A percentile compares a stretch with the other conserved stretches of the same genome.
Evolutionary conservation across 805 yeast genomes (phyloP).

Genomic region (Lachancea cidri): DNA sequence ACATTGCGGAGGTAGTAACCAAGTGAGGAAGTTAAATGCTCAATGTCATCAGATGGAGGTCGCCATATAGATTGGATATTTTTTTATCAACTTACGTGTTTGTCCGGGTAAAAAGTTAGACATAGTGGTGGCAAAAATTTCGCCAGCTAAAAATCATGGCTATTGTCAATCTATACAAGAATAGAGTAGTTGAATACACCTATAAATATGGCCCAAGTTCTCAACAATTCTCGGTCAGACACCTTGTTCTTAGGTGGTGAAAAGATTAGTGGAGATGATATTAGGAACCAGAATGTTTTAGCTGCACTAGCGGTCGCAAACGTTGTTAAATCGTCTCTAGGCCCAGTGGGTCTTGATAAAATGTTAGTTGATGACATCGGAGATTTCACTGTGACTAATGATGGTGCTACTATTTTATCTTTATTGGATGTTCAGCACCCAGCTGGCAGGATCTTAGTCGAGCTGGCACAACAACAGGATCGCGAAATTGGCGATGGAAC

Average conservation of each 20-base stretch:
- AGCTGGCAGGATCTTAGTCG: slow-evolving; percentile 95
- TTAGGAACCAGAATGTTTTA: slow-evolving; percentile 90
- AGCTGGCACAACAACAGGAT: slow-evolving; percentile 97
- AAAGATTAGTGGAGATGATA: slow-evolving; percentile 91
- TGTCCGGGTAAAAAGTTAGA: background rate
- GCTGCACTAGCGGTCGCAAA: slow-evolving; percentile 87
- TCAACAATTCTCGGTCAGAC: slow-evolving; percentile 79
- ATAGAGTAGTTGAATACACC: background rate
- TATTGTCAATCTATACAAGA: background rate
- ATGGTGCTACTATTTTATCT: slow-evolving; percentile 93
- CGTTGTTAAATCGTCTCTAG: slow-evolving; percentile 82
- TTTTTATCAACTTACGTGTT: too few relatives aligned
- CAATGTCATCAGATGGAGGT: too few relatives aligned
- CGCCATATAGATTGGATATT: too few relatives aligned
- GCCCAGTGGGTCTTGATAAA: slow-evolving; percentile 97
- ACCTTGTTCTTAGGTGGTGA: slow-evolving; percentile 95
- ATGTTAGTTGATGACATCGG: slow-evolving; percentile 99
- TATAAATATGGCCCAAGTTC: slow-evolving; percentile 51
- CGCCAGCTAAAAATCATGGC: background rate
- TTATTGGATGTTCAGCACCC: slow-evolving; percentile 97
- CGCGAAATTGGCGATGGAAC: slow-evolving; percentile 99
- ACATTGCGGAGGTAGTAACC: too few relatives aligned
- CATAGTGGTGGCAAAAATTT: background rate
- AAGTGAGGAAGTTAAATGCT: too few relatives aligned
- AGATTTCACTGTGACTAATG: slow-evolving; percentile 97